A percentile compares a stretch with the other conserved stretches of the same genome.
Conservation (phyloP, 192 early-diverging fungal genomes). For the Coemansia sp. region DNA sequence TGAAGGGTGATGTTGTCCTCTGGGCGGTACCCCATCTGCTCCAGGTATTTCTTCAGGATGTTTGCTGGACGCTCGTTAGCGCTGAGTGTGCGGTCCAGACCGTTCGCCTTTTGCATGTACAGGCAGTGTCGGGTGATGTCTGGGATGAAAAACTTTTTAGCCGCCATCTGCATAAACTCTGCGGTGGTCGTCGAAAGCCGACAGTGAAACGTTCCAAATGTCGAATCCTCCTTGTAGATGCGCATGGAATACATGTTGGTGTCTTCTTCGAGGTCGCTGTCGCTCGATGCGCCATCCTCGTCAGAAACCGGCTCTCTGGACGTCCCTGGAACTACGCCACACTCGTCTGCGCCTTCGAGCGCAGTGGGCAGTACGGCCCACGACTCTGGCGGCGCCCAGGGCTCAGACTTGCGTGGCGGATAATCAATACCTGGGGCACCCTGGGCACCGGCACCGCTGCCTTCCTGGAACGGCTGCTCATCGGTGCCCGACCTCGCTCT, state of each 20-base stretch:
- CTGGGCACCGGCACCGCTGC: neutral
- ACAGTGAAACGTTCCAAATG: conserved; percentile 78
- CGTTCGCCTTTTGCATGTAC: conserved; percentile 52
- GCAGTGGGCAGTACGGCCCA: conserved; percentile 66
- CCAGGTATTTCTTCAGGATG: conserved; percentile 71
- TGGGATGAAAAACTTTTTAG: conserved; percentile 80
- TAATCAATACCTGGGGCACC: conserved; percentile 28
- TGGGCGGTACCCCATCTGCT: conserved; percentile 79
- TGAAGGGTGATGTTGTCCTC: conserved; percentile 77
- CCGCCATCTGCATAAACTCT: conserved; percentile 73
- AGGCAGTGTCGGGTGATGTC: conserved; percentile 62
- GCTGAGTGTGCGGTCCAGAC: conserved; percentile 70
- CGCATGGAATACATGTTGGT: conserved; percentile 64
- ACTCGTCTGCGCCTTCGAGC: conserved; percentile 40
- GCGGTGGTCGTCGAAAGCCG: conserved; percentile 67
- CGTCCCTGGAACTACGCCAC: conserved; percentile 20
- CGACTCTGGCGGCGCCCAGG: conserved; percentile 71
- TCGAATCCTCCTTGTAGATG: conserved; percentile 77
- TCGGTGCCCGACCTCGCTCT: neutral
- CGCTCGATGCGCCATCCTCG: conserved; percentile 30
- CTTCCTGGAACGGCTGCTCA: neutral
- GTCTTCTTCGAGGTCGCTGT: conserved; percentile 43
- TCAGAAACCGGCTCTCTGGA: conserved; percentile 36
- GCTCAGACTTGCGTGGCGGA: conserved; percentile 51
- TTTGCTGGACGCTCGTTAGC: conserved; percentile 71